Evolutionary conservation across 345 rosid genomes (phyloP), one percentile per base, ranked within the genome.

Genomic region (Rhodamnia argentea): DNA sequence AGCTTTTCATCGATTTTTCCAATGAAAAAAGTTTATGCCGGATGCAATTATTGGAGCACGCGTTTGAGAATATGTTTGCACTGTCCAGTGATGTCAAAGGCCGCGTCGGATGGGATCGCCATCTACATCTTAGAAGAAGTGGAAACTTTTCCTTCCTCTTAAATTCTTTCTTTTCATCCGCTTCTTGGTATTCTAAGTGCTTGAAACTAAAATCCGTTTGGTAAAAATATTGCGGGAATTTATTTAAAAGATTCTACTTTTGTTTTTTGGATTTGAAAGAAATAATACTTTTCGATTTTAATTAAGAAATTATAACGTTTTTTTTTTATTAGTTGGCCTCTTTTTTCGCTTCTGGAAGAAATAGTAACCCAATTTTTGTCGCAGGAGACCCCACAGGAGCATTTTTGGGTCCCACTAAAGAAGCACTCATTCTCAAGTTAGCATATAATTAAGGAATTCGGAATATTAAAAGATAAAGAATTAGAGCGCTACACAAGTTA

Each of bases 351-450:
- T 64, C 11, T 64, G 24, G 4, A 32, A 9, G 20, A 1, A 7
- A 64, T 32, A 29, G 44, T 8, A 8, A 16, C 44, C 13, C 3
- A 9, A 2, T 32, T 4, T 32, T 16, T 3, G 0, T 16, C 3
- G 2, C 0, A 4, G 2, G 13, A 9, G 20, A 6, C 20, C 22
- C 12, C 23, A 62, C 6, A 8, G 2, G 42, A 32, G 44, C 44
- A 64, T 64, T 32, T 8, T 5, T 18, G 1, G 78, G 26, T 18
- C 23, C 9, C 47, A 2, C 44, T 9, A 32, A 70, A 7, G 20
- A 70, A 70, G 5, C 1, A 2, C 7, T 18, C 76, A 4, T 62
- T 15, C 13, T 64, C 23, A 3, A 8, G 44, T 8, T 64, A 64
- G 1, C 44, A 32, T 4, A 4, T 4, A 23, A 32, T 37, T 37